Conservation (phyloP, 1,284 basidiomycete genomes). For the Phenoliferia sp. region DNA sequence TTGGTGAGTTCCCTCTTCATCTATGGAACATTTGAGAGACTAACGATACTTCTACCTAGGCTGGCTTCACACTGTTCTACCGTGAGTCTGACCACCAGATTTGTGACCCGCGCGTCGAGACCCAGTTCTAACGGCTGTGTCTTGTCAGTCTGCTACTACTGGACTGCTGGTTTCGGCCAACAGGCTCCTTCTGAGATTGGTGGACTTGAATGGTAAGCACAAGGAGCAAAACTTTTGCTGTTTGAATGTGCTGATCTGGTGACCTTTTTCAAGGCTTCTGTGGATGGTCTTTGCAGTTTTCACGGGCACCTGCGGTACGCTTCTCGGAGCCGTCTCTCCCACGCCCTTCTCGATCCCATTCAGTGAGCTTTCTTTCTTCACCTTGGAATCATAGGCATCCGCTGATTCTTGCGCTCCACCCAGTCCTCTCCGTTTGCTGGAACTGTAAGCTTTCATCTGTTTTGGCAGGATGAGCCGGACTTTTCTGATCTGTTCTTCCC, state of each 20-base stretch:
- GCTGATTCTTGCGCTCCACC: too few species aligned
- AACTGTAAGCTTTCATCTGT: too few species aligned
- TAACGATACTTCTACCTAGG: not conserved
- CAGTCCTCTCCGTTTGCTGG: constrained; percentile 2
- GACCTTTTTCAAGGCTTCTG: too few species aligned
- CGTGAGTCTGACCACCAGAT: too few species aligned
- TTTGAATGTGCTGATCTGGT: too few species aligned
- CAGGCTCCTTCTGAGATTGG: not conserved
- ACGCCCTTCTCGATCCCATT: not conserved
- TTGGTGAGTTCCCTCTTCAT: not conserved
- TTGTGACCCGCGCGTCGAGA: too few species aligned
- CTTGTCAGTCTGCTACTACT: constrained; percentile 16
- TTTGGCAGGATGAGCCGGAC: not conserved
- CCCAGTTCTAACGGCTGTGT: too few species aligned
- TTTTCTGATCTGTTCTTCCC: not conserved
- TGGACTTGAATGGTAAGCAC: not conserved
- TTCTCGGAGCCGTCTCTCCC: constrained; percentile 10
- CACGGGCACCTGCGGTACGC: too few species aligned
- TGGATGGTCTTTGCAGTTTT: too few species aligned
- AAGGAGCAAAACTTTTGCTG: too few species aligned
- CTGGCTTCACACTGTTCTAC: constrained; percentile 14
- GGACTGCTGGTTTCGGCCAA: not conserved
- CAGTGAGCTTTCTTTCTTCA: too few species aligned
- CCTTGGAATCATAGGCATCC: too few species aligned
- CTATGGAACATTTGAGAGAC: not conserved